Evolutionary conservation across 495 filamentous ascomycete species (phyloP), one percentile per base, ranked within the genome.

Genomic region (Penicillium pulvis): DNA sequence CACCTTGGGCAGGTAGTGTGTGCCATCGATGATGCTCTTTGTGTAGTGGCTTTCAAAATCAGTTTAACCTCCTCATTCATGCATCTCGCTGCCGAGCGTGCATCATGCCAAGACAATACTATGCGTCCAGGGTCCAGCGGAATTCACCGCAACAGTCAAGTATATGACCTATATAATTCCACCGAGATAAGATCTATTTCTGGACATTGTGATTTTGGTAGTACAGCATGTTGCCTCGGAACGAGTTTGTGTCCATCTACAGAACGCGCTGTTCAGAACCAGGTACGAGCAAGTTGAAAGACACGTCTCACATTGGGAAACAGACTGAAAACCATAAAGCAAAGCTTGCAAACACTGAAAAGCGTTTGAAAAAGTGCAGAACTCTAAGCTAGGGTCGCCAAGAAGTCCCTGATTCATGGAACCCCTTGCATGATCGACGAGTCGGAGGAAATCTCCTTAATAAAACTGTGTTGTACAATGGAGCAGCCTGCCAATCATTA

Each of bases 341-440:
- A 6, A 23, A 47, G 16, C 43, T 14, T 7, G 12, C 8, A 50
- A 17, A 33, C 7, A 3, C 1, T 9, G 1, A 30, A 3, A n/a
- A 28, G 23, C 20, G 20, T 23, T n/a, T 31, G 26, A 33, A 8
- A n/a, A 31, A 4, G 26, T 17, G 7, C 9, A 17, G 33, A 17
- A n/a, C 16, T 33, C 26, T 30, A 17, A 26, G 16, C 19, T 8
- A 23, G 20, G 45, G 45, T 50, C 30, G 47, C 26, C 30, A 23
- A 51, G 48, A 33, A 4, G 20, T 39, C 51, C 35, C 44, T n/a
- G 49, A 30, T 11, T 31, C 4, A n/a, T 43, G 36, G 50, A 20
- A 39, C 35, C 53, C 59, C 62, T 65, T 60, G 53, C 59, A 53
- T 53, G 60, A 64, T 63, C 45, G 53, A 53, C 55, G 6, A 41